phyloP scores from a whole-genome alignment of 176 grass and related monocot genomes.

The Cymbopogon citratus region DNA sequence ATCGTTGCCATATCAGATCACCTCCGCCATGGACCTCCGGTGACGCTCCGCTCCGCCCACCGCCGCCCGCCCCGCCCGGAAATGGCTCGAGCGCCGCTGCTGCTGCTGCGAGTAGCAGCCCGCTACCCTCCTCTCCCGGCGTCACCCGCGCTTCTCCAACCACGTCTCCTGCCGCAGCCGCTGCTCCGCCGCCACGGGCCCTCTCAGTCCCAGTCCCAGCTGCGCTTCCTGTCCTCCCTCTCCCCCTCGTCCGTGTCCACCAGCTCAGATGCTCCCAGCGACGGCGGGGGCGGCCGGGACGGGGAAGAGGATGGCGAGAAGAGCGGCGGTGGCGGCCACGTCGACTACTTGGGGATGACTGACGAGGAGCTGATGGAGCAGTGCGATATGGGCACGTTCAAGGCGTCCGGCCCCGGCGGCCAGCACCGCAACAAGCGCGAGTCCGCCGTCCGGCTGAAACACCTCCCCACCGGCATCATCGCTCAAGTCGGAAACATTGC shows the following conservation, averaged over 20 bases:
- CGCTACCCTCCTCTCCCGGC: conserved; percentile 29
- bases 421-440: conserved; percentile 99
- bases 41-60: background rate
- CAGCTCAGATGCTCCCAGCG: conserved; percentile 19
- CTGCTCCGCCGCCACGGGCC: conserved; percentile 5
- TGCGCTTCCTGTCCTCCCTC: conserved; percentile 25
- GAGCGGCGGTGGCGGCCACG: background rate
- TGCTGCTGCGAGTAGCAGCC: conserved; percentile 49
- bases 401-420: conserved; percentile 79
- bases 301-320: background rate
- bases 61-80: background rate
- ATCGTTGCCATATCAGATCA: background rate
- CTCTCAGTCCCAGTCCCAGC: background rate
- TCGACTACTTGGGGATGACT: conserved; percentile 52
- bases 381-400: conserved; percentile 88
- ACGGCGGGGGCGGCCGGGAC: background rate
- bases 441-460: conserved; percentile 69
- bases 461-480: conserved; percentile 78
- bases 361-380: conserved; percentile 81
- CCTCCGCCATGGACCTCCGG: background rate
- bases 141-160: background rate
- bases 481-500: conserved; percentile 52
- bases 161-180: background rate
- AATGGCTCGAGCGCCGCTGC: conserved; percentile 46
- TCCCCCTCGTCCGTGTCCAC: conserved; percentile 29